Percentiles rank a stretch among this genome's conserved stretches.
Conservation (phyloP, 768 basidiomycete genomes). For the Auricularia cornea region DNA sequence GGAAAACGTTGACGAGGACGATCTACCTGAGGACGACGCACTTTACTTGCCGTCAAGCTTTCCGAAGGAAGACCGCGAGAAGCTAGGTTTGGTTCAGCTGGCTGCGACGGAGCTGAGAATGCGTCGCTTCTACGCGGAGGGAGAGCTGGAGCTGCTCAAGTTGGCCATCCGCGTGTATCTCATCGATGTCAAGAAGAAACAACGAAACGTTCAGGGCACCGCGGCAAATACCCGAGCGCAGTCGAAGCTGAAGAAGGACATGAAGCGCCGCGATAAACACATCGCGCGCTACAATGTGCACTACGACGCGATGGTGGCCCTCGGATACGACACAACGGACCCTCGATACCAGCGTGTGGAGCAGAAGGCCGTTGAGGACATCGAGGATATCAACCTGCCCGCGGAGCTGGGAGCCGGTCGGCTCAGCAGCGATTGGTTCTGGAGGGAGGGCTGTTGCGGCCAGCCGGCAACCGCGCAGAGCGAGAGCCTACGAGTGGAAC, state of each 20-base stretch:
- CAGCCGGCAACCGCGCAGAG: no score
- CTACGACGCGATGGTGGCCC: background rate
- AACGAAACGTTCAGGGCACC: background rate
- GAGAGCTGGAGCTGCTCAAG: background rate
- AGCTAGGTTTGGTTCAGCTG: background rate
- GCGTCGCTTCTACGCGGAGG: background rate
- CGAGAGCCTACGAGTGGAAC: no score
- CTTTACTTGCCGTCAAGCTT: background rate
- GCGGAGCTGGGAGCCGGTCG: no score
- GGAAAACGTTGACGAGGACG: background rate
- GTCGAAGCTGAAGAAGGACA: background rate
- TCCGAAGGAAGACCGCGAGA: background rate
- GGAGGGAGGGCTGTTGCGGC: no score
- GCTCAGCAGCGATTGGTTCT: no score
- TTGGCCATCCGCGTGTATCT: background rate
- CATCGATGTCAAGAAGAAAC: background rate
- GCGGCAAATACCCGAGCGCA: background rate
- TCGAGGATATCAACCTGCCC: no score
- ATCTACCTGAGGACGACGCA: background rate
- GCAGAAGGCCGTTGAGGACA: no score
- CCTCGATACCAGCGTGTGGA: no score
- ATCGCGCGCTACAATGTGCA: background rate
- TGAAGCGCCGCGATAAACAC: background rate
- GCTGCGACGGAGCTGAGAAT: background rate
- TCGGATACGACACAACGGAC: background rate